Percentiles rank a stretch among this genome's conserved stretches.
Conservation (phyloP, 108 stramenopile genomes). For the Mediolabrus comicus region DNA sequence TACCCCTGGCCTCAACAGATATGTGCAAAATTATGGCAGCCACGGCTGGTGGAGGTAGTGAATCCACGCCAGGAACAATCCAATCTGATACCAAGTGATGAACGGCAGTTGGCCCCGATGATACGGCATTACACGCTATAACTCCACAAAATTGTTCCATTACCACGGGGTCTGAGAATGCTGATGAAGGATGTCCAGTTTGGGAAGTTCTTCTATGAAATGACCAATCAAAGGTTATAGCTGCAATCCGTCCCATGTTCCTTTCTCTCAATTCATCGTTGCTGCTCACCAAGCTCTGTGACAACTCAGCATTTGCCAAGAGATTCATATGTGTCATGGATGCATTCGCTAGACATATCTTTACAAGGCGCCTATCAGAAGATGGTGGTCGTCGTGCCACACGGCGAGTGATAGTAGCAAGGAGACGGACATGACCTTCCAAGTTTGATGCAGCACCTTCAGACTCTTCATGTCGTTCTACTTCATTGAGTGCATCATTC, state of each 20-base stretch:
- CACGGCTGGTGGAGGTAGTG: constrained; percentile 52
- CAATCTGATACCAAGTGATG: constrained; percentile 64
- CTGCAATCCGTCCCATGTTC: constrained; percentile 77
- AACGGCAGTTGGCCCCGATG: constrained; percentile 65
- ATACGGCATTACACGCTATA: constrained; percentile 74
- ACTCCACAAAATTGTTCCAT: constrained; percentile 73
- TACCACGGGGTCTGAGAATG: constrained; percentile 66
- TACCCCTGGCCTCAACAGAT: constrained; percentile 52
- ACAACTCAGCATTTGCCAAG: constrained; percentile 25
- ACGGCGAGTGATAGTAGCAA: constrained; percentile 66
- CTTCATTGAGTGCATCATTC: constrained; percentile 76
- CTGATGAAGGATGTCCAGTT: constrained; percentile 18
- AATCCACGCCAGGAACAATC: constrained; percentile 66
- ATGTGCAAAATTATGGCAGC: constrained; percentile 53
- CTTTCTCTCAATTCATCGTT: constrained; percentile 75
- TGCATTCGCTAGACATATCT: constrained; percentile 70
- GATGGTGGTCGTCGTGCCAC: constrained; percentile 67
- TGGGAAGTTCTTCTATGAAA: constrained; percentile 20
- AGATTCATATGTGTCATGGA: constrained; percentile 37
- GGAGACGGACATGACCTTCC: constrained; percentile 57
- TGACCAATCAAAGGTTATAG: constrained; percentile 67
- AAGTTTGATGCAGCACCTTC: constrained; percentile 25
- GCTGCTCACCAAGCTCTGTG: constrained; percentile 48
- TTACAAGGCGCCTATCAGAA: constrained; percentile 53
- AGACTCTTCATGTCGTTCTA: constrained; percentile 59